Base-by-base conservation (phyloP, 495 filamentous ascomycete species). In the Penicillium odoratum region DNA sequence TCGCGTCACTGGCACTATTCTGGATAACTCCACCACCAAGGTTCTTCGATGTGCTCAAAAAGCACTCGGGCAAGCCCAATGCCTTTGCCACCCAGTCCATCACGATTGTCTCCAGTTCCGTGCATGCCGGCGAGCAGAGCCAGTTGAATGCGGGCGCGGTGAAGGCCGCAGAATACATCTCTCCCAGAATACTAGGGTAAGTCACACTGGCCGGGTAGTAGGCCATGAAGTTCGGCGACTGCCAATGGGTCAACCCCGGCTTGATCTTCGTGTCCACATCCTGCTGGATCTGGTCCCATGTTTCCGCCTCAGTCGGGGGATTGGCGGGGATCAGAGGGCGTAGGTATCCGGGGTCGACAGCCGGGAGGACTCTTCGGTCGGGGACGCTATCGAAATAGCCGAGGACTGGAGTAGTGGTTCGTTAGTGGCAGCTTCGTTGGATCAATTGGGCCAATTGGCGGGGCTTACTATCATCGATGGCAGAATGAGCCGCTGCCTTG, bases 191-290 rank as follows among this genome's bases (percentile, higher is more conserved):
- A 46, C 85, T 87, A 0, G 94, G 93, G 73, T 88, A 97, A 40
- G 87, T 88, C 48, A 86, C 86, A 40, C 81, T 83, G 16, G 92
- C 91, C 13, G 94, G 91, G 74, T 90, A 98, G 83, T 93, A 98
- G 36, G 94, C 94, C 83, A 97, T 90, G 81, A 96, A 98, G 69
- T 94, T 93, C 2, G 94, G 94, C 3, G 87, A 90, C 71, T 96
- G 91, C 90, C 94, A 98, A 74, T 98, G 94, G 0, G 94, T 98
- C 53, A 98, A 75, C 4, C 94, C 94, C 0, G 94, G 94, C 70
- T 97, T 86, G 70, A 98, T 97, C 65, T 94, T 91, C 13, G 82
- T 69, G 63, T 93, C 89, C 48, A 98, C 86, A 71, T 98, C 93
- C 29, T 81, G 75, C 64, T 96, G 90, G 64, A 98, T 97, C 48